A percentile compares a stretch with the other conserved stretches of the same genome.
Conservation (phyloP, 352 stramenopile species). For the Phytophthora syringae region DNA sequence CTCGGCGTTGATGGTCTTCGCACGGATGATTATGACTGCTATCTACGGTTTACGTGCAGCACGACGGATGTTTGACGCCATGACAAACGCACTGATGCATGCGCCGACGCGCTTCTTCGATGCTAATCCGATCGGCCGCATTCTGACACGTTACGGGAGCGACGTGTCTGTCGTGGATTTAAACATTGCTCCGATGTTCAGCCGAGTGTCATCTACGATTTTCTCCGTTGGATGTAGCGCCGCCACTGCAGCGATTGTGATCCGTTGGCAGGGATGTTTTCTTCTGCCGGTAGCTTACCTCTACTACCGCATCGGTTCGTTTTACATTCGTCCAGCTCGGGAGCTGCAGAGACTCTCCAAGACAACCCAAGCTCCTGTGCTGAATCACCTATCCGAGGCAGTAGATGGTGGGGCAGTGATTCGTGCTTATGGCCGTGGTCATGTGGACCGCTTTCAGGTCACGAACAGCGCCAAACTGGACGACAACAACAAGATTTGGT, state of each 20-base stretch:
- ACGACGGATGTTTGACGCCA: constrained; percentile 83
- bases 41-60: constrained; percentile 51
- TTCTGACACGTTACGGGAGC: constrained; percentile 91
- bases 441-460: constrained; percentile 47
- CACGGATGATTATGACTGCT: constrained; percentile 50
- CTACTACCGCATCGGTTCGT: constrained; percentile 67
- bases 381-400: constrained; percentile 61
- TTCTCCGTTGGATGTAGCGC: constrained; percentile 81
- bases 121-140: constrained; percentile 88
- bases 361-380: constrained; percentile 50
- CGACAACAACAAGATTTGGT: constrained; percentile 51
- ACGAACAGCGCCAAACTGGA: constrained; percentile 47
- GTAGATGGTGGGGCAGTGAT: constrained; percentile 57
- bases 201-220: constrained; percentile 66
- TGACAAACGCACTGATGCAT: constrained; percentile 86
- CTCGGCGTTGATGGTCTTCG: constrained; percentile 48
- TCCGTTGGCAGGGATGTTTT: constrained; percentile 82
- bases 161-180: constrained; percentile 93
- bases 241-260: constrained; percentile 82
- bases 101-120: constrained; percentile 94
- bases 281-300: constrained; percentile 82
- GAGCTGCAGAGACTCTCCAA: constrained; percentile 61
- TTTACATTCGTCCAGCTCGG: constrained; percentile 58
- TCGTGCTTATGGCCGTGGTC: constrained; percentile 57
- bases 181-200: constrained; percentile 58